phyloP scores from a whole-genome alignment of 1,139 yeast genomes.

The Yamadazyma sp. region DNA sequence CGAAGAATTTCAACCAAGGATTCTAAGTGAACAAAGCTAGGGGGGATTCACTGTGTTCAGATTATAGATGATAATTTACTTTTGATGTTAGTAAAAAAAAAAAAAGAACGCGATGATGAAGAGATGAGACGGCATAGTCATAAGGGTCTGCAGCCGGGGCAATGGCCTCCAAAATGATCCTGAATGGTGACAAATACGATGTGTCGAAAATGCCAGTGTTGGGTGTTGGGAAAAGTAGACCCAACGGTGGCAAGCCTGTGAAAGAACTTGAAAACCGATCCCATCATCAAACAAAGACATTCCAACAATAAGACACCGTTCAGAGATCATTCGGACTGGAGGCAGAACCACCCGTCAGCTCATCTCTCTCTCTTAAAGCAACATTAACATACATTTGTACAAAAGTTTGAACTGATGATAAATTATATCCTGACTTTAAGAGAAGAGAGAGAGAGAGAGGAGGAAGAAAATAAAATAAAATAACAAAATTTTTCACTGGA shows the following conservation, averaged over 20 bases:
- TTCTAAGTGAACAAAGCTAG: conserved; percentile 3
- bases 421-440: conserved; percentile 12
- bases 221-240: too few species aligned
- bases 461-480: conserved; percentile 11
- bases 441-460: conserved; percentile 12
- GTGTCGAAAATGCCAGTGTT: too few species aligned
- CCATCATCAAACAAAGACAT: too few species aligned
- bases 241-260: too few species aligned
- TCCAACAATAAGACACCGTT: too few species aligned
- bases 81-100: neutral
- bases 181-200: too few species aligned
- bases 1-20: conserved; percentile 1
- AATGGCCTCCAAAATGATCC: too few species aligned
- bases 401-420: conserved; percentile 6
- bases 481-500: neutral
- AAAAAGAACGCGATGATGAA: conserved; percentile 2
- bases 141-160: neutral
- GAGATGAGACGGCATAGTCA: neutral
- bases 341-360: too few species aligned
- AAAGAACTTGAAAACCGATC: too few species aligned
- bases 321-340: too few species aligned
- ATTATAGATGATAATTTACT: conserved; percentile 12
- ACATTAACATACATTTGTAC: conserved; percentile 8
- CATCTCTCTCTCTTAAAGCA: conserved; percentile 2
- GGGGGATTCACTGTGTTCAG: conserved; percentile 3